Percentiles rank a stretch among this genome's conserved stretches.
Conservation (phyloP, 805 yeast genomes). For the Candida lessepsii region DNA sequence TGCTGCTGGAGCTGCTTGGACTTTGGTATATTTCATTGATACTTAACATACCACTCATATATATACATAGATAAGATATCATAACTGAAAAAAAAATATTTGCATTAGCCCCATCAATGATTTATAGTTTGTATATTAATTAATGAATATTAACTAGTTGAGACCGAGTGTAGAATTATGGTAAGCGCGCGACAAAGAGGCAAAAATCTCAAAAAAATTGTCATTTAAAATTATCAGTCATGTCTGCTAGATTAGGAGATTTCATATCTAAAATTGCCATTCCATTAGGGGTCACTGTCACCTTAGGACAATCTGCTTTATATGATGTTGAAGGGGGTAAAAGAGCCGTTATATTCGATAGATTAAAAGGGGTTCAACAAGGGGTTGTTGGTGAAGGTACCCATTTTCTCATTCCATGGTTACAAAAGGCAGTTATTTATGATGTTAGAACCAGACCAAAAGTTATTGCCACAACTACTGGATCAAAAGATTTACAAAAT, state of each 20-base stretch:
- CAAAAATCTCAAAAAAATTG: not conserved
- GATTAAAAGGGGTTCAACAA: constrained; percentile 83
- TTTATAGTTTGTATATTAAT: constrained; percentile 5
- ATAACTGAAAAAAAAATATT: not conserved
- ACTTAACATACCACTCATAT: constrained; percentile 12
- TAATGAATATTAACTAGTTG: constrained; percentile 1
- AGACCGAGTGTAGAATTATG: no score
- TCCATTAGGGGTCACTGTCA: constrained; percentile 66
- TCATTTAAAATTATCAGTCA: constrained; percentile 9
- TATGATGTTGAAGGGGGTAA: constrained; percentile 96
- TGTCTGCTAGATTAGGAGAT: constrained; percentile 39
- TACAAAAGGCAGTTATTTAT: constrained; percentile 84
- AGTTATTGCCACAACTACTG: constrained; percentile 90
- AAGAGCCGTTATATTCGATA: constrained; percentile 92
- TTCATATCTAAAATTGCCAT: constrained; percentile 52
- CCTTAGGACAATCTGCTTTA: constrained; percentile 77
- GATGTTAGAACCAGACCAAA: constrained; percentile 96
- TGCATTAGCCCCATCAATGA: not conserved
- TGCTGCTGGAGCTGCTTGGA: constrained; percentile 98
- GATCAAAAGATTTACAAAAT: constrained; percentile 95
- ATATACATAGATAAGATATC: no score
- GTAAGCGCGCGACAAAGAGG: not conserved
- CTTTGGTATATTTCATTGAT: constrained; percentile 74
- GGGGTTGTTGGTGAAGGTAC: constrained; percentile 96
- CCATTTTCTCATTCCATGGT: constrained; percentile 93